A percentile compares a stretch with the other conserved stretches of the same genome.
These are phyloP conservation scores for Coemansia sp. DNA, from an alignment of 192 early-diverging fungal genomes.

Conservation along the genomic window DNA sequence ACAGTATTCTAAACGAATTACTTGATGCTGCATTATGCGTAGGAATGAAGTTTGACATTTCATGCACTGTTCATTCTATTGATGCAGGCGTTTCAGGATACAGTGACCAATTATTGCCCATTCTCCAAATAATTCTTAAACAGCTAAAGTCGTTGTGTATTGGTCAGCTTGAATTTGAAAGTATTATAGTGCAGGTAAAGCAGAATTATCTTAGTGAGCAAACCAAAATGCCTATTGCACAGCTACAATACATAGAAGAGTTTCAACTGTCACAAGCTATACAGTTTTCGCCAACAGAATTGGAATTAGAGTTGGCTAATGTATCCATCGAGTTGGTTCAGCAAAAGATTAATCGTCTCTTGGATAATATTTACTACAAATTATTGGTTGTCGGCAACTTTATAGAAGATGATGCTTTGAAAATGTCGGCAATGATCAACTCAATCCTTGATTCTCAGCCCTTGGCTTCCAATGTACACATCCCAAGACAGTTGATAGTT, in stretches of 20 bases:
- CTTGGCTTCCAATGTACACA: slow-evolving; percentile 24
- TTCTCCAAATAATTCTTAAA: neutral
- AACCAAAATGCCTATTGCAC: neutral
- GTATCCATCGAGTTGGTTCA: neutral
- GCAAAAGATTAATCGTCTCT: neutral
- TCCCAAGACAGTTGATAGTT: neutral
- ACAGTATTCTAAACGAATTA: neutral
- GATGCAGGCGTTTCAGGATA: neutral
- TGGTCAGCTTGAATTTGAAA: neutral
- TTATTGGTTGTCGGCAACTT: slow-evolving; percentile 80
- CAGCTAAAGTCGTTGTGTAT: neutral
- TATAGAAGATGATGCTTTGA: slow-evolving; percentile 59
- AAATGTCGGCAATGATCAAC: slow-evolving; percentile 55
- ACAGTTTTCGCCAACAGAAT: neutral
- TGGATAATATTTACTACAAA: slow-evolving; percentile 60
- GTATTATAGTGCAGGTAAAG: neutral
- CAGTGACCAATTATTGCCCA: neutral
- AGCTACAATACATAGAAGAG: neutral
- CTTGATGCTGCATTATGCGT: neutral
- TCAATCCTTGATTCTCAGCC: slow-evolving; percentile 57
- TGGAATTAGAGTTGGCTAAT: neutral
- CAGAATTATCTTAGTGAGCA: neutral
- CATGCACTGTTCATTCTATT: neutral
- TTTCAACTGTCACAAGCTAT: neutral
- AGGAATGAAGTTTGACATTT: neutral